Percentiles rank a stretch among this genome's conserved stretches.
These are phyloP conservation scores for Mycena pura DNA, from an alignment of 768 basidiomycete genomes.

Conservation along the genomic window DNA sequence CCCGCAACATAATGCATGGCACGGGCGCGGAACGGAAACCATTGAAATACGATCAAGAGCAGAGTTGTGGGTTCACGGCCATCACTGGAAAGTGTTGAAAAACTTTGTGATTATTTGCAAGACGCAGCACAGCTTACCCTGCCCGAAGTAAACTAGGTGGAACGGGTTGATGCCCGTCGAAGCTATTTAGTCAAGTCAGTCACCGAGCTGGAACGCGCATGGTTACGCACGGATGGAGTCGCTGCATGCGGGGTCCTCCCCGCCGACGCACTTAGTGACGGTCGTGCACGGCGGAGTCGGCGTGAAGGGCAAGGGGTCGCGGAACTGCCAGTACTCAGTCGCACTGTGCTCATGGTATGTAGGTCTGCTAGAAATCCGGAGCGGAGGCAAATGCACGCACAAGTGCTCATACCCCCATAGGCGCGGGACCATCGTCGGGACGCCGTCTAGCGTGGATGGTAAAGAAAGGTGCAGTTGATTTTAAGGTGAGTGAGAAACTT, in stretches of 20 bases:
- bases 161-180: constrained; percentile 55
- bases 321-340: constrained; percentile 54
- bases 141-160: constrained; percentile 54
- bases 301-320: constrained; percentile 40
- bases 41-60: background rate
- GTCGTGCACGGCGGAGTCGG: constrained; percentile 44
- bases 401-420: constrained; percentile 55
- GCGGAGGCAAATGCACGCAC: constrained; percentile 32
- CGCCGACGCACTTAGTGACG: constrained; percentile 48
- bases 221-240: constrained; percentile 49
- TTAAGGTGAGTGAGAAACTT: too few relatives aligned
- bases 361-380: background rate
- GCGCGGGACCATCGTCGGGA: constrained; percentile 56
- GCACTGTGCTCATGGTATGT: constrained; percentile 14
- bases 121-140: constrained; percentile 37
- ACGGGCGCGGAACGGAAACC: too few relatives aligned
- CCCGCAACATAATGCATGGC: too few relatives aligned
- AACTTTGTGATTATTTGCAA: background rate
- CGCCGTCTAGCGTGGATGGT: too few relatives aligned
- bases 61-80: constrained; percentile 8
- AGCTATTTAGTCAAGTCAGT: constrained; percentile 34
- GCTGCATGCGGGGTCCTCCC: constrained; percentile 57
- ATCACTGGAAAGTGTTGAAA: background rate
- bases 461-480: too few relatives aligned
- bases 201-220: background rate